These are phyloP conservation scores for Nicotiana tomentosiformis DNA, from an alignment of 257 asterid genomes.

Conservation along the genomic window DNA sequence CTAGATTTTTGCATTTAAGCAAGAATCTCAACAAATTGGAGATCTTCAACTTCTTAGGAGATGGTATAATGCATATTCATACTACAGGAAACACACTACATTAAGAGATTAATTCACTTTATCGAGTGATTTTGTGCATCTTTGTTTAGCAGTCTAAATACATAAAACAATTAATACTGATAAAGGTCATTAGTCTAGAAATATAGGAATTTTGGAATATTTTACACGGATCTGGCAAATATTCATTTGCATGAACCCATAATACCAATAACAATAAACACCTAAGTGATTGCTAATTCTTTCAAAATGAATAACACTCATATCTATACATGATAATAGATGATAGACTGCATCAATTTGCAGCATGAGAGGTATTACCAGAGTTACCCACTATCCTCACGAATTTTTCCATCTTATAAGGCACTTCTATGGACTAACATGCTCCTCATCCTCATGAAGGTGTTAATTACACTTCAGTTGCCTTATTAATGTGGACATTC, in stretches of 20 bases:
- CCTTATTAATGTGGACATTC: neutral
- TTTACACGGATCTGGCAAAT: neutral
- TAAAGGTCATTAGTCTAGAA: neutral
- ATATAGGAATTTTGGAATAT: neutral
- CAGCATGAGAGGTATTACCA: neutral
- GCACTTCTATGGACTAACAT: neutral
- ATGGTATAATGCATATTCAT: neutral
- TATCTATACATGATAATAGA: neutral
- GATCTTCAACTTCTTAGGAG: neutral
- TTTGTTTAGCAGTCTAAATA: neutral
- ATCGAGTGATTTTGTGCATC: neutral
- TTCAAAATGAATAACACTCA: neutral
- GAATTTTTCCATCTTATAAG: neutral
- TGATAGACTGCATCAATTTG: neutral
- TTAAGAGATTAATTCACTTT: neutral
- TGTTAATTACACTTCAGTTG: neutral
- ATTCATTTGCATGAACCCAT: neutral
- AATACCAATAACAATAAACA: neutral
- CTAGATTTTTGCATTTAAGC: neutral
- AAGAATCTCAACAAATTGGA: neutral
- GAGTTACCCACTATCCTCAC: neutral
- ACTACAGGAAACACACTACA: neutral
- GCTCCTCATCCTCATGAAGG: neutral
- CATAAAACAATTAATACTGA: neutral
- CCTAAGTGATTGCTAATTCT: neutral